phyloP scores from a whole-genome alignment of 2,329 filamentous ascomycete species.

The Cladosporium sp. region DNA sequence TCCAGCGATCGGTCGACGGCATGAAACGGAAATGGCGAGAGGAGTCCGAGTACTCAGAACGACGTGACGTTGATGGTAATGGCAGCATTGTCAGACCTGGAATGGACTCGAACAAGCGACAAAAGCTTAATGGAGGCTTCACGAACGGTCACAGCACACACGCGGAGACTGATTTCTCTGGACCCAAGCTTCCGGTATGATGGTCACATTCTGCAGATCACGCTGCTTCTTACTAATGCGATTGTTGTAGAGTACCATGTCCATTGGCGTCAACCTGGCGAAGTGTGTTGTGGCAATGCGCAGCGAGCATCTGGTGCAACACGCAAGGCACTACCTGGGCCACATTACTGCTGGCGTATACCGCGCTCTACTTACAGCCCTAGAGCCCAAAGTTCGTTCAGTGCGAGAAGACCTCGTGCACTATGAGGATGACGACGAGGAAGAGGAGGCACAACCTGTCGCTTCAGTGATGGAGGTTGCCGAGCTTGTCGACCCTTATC shows the following conservation, averaged over 20 bases:
- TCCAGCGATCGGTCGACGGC: constrained; percentile 57
- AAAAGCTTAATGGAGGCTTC: constrained; percentile 34
- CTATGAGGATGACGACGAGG: constrained; percentile 46
- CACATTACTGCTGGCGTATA: constrained; percentile 77
- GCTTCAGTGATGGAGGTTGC: constrained; percentile 45
- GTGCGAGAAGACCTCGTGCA: constrained; percentile 60
- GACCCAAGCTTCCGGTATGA: constrained; percentile 39
- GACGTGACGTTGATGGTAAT: constrained; percentile 29
- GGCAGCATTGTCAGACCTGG: constrained; percentile 30
- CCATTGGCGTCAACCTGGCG: constrained; percentile 79
- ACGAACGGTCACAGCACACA: constrained; percentile 32
- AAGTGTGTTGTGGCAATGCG: constrained; percentile 81
- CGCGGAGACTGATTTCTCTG: constrained; percentile 29
- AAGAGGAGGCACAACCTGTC: constrained; percentile 36
- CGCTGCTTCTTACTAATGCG: background rate
- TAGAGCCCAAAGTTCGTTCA: constrained; percentile 68
- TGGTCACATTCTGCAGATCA: constrained; percentile 9
- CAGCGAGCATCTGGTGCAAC: constrained; percentile 72
- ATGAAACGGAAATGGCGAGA: constrained; percentile 56
- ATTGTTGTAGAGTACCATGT: constrained; percentile 61
- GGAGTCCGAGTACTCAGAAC: constrained; percentile 38
- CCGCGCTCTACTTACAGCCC: constrained; percentile 65
- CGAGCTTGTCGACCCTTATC: constrained; percentile 40
- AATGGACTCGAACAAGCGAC: constrained; percentile 32
- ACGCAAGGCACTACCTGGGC: constrained; percentile 70